Conservation (phyloP, 1,284 basidiomycete species). For the Macrocystidia cucumis region DNA sequence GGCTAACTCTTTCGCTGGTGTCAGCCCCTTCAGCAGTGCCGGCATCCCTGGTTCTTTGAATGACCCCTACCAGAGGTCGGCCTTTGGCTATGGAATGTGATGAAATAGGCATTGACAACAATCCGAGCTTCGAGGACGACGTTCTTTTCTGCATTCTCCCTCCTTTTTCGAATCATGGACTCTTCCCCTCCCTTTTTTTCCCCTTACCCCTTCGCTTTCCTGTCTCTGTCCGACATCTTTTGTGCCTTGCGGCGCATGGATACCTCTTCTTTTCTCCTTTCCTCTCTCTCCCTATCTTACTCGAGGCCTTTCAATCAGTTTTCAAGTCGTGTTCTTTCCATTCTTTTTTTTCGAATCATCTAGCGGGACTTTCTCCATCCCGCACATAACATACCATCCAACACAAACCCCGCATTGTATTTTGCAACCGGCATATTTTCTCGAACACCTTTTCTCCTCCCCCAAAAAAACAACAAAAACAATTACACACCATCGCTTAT, state of each 20-base stretch:
- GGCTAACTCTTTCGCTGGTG: conserved; percentile 41
- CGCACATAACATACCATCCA: conserved; percentile 27
- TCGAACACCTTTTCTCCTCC: conserved; percentile 26
- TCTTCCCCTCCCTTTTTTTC: no score
- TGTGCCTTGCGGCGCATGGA: no score
- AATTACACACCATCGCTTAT: conserved; percentile 37
- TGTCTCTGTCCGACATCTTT: no score
- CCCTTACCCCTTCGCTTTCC: no score
- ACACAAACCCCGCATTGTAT: conserved; percentile 48
- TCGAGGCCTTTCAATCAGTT: no score
- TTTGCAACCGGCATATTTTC: conserved; percentile 54
- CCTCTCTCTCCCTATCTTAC: no score
- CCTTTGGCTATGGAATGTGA: conserved; percentile 77
- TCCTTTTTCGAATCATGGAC: conserved; percentile 12
- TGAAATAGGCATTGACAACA: no score
- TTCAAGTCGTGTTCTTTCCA: conserved; percentile 26
- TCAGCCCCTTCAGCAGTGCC: conserved; percentile 50
- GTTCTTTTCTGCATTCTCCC: conserved; percentile 4
- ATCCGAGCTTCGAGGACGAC: no score
- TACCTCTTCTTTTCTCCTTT: no score
- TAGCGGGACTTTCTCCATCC: conserved; percentile 15
- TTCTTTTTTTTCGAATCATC: conserved; percentile 18
- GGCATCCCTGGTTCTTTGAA: conserved; percentile 45
- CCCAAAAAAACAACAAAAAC: no score
- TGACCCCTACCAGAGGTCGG: conserved; percentile 67